Evolutionary conservation across 2,329 filamentous ascomycete species (phyloP).

Genomic region (Dendrostoma leiphaemia): DNA sequence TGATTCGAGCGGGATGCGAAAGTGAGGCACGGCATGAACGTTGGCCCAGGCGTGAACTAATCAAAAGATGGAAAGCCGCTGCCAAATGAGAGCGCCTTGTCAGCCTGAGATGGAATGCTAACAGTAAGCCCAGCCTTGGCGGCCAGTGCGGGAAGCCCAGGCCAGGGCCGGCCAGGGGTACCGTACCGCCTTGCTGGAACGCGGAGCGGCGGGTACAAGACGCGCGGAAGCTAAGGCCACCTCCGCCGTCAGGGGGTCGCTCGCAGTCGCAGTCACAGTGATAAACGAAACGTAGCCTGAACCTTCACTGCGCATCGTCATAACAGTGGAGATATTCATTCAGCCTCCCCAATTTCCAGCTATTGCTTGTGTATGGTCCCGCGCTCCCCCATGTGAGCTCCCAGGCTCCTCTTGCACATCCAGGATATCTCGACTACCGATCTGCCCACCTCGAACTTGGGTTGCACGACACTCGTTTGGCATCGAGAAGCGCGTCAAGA

Average conservation of each 20-base stretch:
- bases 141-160: neutral
- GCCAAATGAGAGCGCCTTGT: neutral
- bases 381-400: no score
- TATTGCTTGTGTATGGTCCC: neutral
- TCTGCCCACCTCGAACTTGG: neutral
- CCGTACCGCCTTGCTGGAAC: neutral
- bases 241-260: neutral
- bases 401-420: no score
- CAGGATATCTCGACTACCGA: neutral
- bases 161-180: neutral
- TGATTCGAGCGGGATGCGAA: neutral
- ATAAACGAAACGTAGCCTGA: neutral
- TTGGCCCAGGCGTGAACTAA: no score
- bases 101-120: neutral
- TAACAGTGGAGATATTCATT: neutral
- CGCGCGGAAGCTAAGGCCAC: neutral
- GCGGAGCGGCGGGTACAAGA: neutral
- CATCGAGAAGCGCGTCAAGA: neutral
- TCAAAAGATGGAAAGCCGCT: no score
- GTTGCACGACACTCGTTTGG: neutral
- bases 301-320: neutral
- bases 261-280: neutral
- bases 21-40: no score
- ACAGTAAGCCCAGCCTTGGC: no score
- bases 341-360: neutral